Percentiles rank a stretch among this genome's conserved stretches.
Conservation (phyloP, 768 basidiomycete genomes). For the Infundibulicybe gibba region DNA sequence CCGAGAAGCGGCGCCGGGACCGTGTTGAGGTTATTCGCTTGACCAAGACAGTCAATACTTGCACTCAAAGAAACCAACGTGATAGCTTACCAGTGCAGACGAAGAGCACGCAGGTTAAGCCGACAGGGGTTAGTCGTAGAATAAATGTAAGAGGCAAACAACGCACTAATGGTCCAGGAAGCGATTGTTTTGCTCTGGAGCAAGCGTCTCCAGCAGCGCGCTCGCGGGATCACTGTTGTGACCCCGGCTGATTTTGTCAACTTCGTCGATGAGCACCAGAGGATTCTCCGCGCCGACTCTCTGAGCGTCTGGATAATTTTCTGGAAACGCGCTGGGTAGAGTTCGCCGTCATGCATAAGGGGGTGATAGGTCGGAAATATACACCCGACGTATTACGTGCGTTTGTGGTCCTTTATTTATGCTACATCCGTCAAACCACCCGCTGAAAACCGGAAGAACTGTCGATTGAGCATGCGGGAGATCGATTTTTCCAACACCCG, state of each 20-base stretch:
- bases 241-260: no score
- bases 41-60: background rate
- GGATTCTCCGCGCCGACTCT: slow-evolving; percentile 91
- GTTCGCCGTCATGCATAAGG: slow-evolving; percentile 1
- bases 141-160: background rate
- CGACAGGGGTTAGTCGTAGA: slow-evolving; percentile 6
- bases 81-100: slow-evolving; percentile 10
- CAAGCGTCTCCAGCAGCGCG: no score
- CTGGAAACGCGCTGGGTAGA: slow-evolving; percentile 69
- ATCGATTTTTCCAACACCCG: slow-evolving; percentile 97
- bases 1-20: slow-evolving; percentile 93
- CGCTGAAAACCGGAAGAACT: no score
- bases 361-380: slow-evolving; percentile 26
- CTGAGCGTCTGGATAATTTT: slow-evolving; percentile 93
- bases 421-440: slow-evolving; percentile 97
- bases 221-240: no score
- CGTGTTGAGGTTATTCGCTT: slow-evolving; percentile 86
- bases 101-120: slow-evolving; percentile 99
- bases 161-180: slow-evolving; percentile 95
- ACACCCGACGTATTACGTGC: slow-evolving; percentile 95
- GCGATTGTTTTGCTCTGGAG: slow-evolving; percentile 91
- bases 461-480: slow-evolving; percentile 88
- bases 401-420: slow-evolving; percentile 96
- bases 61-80: background rate
- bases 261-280: no score